phyloP scores from a whole-genome alignment of 371 early-diverging fungal species.

The Globomyces sp. region DNA sequence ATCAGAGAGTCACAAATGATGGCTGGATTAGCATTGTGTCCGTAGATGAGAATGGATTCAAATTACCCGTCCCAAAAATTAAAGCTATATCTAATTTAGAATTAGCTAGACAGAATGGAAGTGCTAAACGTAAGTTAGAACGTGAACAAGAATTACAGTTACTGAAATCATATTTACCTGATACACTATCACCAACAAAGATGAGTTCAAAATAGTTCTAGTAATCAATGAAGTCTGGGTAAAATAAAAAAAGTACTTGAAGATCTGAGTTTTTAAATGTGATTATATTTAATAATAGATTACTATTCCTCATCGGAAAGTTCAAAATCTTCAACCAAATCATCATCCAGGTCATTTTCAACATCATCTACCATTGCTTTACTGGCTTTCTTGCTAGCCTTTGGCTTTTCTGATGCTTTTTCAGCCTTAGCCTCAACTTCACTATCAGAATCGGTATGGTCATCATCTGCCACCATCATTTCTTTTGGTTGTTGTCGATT shows the following conservation, averaged over 20 bases:
- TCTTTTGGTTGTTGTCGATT: constrained; percentile 15
- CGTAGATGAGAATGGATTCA: constrained; percentile 5
- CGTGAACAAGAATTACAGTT: constrained; percentile 4
- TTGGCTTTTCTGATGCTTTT: background rate
- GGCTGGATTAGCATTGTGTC: constrained; percentile 19
- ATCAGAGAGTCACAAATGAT: constrained; percentile 18
- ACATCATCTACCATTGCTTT: background rate
- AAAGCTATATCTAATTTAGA: constrained; percentile 7
- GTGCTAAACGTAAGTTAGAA: constrained; percentile 2
- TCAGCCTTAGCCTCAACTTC: constrained; percentile 8
- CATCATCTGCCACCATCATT: constrained; percentile 16
- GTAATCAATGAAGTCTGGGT: too few species aligned
- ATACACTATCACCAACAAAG: background rate
- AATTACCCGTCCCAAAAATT: constrained; percentile 12
- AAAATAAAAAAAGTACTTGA: too few species aligned
- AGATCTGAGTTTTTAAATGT: too few species aligned
- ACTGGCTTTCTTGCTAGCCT: background rate
- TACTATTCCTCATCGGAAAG: constrained; percentile 17
- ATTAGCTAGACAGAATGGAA: constrained; percentile 8
- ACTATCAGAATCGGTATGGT: constrained; percentile 4
- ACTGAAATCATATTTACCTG: background rate
- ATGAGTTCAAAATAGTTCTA: too few species aligned
- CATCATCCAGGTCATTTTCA: constrained; percentile 16
- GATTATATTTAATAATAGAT: background rate
- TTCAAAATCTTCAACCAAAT: constrained; percentile 19